phyloP scores from a whole-genome alignment of 2,329 filamentous ascomycete species.

The Pseudovirgaria hyperparasitica region DNA sequence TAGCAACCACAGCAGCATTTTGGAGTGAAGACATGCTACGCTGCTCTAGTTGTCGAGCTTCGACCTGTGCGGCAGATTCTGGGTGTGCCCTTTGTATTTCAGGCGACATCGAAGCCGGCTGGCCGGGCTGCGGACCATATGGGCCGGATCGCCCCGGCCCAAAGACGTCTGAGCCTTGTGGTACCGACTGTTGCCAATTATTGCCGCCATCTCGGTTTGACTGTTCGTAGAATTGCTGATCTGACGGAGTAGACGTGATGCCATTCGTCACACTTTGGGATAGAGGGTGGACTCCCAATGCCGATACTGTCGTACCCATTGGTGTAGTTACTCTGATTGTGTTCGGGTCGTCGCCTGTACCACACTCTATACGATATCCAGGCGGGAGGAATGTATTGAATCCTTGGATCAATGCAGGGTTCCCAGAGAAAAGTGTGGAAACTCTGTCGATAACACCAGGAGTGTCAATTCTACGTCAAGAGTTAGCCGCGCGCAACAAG shows the following conservation, averaged over 20 bases:
- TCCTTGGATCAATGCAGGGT: constrained; percentile 89
- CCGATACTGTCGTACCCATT: constrained; percentile 90
- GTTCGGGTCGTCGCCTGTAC: constrained; percentile 84
- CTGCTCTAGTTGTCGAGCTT: constrained; percentile 50
- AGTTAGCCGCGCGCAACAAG: constrained; percentile 2
- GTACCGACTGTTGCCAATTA: constrained; percentile 23
- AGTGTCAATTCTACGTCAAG: constrained; percentile 61
- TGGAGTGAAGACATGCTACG: constrained; percentile 53
- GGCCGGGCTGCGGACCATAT: constrained; percentile 21
- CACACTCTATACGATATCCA: constrained; percentile 93
- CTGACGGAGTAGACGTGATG: constrained; percentile 33
- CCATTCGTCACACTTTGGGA: constrained; percentile 39
- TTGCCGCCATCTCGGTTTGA: constrained; percentile 13
- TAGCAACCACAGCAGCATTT: constrained; percentile 49
- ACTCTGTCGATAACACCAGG: constrained; percentile 95
- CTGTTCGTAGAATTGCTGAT: constrained; percentile 22
- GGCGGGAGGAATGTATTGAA: constrained; percentile 97
- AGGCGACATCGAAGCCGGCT: constrained; percentile 22
- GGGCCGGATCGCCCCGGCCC: too few relatives aligned
- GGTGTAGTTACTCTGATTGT: constrained; percentile 94
- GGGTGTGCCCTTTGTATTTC: constrained; percentile 24
- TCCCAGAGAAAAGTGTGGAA: constrained; percentile 87
- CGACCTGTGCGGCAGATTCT: constrained; percentile 26
- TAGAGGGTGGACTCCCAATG: constrained; percentile 47
- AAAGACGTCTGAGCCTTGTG: constrained; percentile 24